phyloP scores from a whole-genome alignment of 2,329 filamentous ascomycete species.

The Claviceps arundinis region DNA sequence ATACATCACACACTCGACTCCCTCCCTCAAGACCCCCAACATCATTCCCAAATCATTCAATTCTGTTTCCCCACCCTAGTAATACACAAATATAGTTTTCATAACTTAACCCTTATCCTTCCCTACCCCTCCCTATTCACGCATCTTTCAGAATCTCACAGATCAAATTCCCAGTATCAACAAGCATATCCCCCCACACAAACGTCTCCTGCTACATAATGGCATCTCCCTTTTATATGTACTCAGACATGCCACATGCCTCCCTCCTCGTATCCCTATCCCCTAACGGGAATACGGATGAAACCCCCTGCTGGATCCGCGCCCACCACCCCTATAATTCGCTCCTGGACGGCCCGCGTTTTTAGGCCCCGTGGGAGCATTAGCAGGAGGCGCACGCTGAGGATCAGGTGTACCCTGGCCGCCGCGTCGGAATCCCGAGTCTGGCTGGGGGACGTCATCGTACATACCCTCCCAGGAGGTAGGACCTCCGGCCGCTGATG shows the following conservation, averaged over 20 bases:
- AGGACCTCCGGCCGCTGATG: conserved; percentile 38
- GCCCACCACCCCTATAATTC: conserved; percentile 83
- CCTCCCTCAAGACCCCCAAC: too few species aligned
- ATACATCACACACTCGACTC: too few species aligned
- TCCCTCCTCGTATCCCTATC: background rate
- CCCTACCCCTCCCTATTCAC: too few species aligned
- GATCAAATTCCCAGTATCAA: too few species aligned
- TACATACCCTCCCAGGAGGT: conserved; percentile 98
- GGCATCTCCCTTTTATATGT: background rate
- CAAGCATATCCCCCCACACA: too few species aligned
- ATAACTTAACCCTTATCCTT: too few species aligned
- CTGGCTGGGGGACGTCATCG: conserved; percentile 81
- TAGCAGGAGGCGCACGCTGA: conserved; percentile 35
- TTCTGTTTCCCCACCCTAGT: too few species aligned
- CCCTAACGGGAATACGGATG: conserved; percentile 53
- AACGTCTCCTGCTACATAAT: too few species aligned
- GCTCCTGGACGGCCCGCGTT: conserved; percentile 85
- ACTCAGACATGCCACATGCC: background rate
- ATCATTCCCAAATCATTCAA: too few species aligned
- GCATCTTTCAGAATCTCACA: too few species aligned
- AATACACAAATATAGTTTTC: too few species aligned
- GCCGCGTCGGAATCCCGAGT: conserved; percentile 33
- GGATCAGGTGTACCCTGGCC: conserved; percentile 29
- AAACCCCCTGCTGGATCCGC: conserved; percentile 61
- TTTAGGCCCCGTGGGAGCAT: conserved; percentile 84